Conservation (phyloP, 2,329 filamentous ascomycete genomes). For the Venturiaceae sp. region DNA sequence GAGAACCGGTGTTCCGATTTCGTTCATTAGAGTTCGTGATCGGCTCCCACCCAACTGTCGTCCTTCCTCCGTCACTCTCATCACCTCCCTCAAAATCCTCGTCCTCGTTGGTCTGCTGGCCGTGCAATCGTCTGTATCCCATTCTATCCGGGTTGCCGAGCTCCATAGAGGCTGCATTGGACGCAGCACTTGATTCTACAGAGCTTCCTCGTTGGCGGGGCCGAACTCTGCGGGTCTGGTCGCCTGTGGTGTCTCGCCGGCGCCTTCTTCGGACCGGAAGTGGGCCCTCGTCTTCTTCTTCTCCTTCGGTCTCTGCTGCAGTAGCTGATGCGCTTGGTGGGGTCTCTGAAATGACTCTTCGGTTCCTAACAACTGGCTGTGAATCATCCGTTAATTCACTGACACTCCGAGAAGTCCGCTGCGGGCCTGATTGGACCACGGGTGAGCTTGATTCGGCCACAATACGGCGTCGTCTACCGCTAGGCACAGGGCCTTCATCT, state of each 20-base stretch:
- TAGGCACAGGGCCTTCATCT: constrained; percentile 9
- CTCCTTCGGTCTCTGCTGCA: background rate
- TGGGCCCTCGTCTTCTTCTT: constrained; percentile 9
- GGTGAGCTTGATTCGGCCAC: background rate
- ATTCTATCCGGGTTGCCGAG: background rate
- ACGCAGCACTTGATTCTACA: background rate
- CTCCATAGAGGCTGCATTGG: background rate
- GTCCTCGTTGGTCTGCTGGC: constrained; percentile 16
- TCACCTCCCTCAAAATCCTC: constrained; percentile 25
- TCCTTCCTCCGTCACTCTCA: constrained; percentile 29
- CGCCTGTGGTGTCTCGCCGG: background rate
- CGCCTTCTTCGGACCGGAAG: constrained; percentile 1
- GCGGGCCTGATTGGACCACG: background rate
- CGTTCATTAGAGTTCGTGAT: constrained; percentile 34
- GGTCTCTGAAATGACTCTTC: constrained; percentile 3
- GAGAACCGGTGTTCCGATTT: constrained; percentile 33
- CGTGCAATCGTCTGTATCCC: constrained; percentile 6
- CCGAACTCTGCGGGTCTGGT: background rate
- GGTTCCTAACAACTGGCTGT: background rate
- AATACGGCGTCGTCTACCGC: background rate
- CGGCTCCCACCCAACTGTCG: constrained; percentile 35
- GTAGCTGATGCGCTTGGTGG: background rate
- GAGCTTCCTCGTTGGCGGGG: background rate
- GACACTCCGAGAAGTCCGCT: background rate
- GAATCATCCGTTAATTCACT: background rate